Conservation (phyloP, 73 alveolate genomes). For the Effrenium voratum region DNA sequence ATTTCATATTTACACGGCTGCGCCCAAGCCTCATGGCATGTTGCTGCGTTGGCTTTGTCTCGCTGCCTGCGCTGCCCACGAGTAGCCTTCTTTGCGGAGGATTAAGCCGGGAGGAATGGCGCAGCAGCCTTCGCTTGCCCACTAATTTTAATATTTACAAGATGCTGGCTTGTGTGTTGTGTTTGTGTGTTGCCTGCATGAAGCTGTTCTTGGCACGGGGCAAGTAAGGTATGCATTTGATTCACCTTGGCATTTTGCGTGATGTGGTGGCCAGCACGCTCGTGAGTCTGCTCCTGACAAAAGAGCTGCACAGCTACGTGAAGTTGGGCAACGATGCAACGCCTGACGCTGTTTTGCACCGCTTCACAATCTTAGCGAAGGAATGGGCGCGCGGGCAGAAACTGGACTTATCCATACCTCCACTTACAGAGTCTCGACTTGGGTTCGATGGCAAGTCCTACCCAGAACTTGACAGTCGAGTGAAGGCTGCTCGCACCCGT, state of each 20-base stretch:
- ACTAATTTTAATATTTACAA: not conserved
- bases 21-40: no score
- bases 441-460: not conserved
- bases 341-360: not conserved
- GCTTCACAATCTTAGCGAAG: not conserved
- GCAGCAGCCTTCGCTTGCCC: no score
- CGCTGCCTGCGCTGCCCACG: no score
- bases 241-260: not conserved
- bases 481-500: slow-evolving; percentile 35
- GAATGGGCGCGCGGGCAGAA: not conserved
- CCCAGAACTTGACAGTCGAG: not conserved
- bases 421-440: not conserved
- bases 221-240: not conserved
- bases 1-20: no score
- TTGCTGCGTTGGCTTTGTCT: no score
- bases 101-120: no score
- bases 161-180: not conserved
- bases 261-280: slow-evolving; percentile 6
- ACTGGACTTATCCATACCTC: not conserved
- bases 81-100: no score
- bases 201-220: not conserved
- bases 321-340: not conserved
- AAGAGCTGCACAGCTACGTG: not conserved
- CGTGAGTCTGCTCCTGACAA: not conserved
- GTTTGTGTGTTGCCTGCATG: not conserved